Evolutionary conservation across 148 eudicot genomes (phyloP).

Genomic region (Nyssa sinensis): DNA sequence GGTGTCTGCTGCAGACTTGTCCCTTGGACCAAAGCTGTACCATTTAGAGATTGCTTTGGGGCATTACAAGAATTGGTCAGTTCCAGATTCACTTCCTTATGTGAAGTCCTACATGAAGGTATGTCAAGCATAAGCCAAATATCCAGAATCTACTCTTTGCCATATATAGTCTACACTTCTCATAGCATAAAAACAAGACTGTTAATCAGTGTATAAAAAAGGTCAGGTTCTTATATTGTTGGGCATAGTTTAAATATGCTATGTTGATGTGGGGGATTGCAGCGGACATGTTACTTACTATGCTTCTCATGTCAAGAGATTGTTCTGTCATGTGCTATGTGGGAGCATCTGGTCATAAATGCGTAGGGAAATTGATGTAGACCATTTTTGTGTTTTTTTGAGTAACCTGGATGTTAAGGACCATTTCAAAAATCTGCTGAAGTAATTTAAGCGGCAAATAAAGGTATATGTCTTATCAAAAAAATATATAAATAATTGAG

Average conservation of each 20-base stretch:
- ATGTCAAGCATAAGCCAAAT: background rate
- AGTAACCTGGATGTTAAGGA: background rate
- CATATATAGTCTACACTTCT: background rate
- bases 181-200: background rate
- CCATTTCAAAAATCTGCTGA: background rate
- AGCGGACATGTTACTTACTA: background rate
- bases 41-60: conserved; percentile 82
- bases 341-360: background rate
- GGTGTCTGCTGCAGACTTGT: conserved; percentile 77
- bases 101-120: conserved; percentile 90
- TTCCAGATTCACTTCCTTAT: conserved; percentile 74
- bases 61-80: conserved; percentile 84
- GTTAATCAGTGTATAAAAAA: background rate
- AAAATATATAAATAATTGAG: too few relatives aligned
- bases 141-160: background rate
- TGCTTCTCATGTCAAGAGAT: background rate
- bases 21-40: conserved; percentile 93
- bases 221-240: background rate
- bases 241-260: background rate
- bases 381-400: background rate
- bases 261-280: background rate
- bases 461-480: too few relatives aligned
- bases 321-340: background rate
- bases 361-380: background rate
- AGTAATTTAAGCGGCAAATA: background rate